Evolutionary conservation across 2,329 filamentous ascomycete genomes (phyloP).

Genomic region (Anisogramma anomala): DNA sequence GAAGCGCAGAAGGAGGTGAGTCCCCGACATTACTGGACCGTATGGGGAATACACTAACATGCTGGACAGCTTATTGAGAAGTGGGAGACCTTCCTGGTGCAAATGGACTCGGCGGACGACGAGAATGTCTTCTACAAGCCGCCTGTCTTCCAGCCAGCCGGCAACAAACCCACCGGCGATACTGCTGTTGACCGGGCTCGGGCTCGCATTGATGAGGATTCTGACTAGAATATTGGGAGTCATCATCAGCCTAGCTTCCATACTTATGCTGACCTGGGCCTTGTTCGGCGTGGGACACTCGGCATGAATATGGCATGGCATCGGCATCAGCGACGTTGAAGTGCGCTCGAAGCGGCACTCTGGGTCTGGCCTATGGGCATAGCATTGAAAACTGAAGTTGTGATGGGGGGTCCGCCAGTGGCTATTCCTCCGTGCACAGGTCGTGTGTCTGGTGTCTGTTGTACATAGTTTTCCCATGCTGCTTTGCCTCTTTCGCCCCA

Average conservation of each 20-base stretch:
- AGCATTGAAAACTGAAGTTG: too few relatives aligned
- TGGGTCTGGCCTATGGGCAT: background rate
- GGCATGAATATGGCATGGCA: slow-evolving; percentile 21
- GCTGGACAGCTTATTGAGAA: slow-evolving; percentile 56
- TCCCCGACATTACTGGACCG: slow-evolving; percentile 11
- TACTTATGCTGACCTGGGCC: slow-evolving; percentile 18
- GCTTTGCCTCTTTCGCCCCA: slow-evolving; percentile 41
- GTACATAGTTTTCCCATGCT: slow-evolving; percentile 17
- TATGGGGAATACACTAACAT: slow-evolving; percentile 12
- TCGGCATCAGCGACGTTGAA: slow-evolving; percentile 6
- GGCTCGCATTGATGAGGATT: slow-evolving; percentile 49
- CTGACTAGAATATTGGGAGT: slow-evolving; percentile 33
- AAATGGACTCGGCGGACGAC: slow-evolving; percentile 87
- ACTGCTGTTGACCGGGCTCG: slow-evolving; percentile 50
- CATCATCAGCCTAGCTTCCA: slow-evolving; percentile 14
- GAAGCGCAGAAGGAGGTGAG: slow-evolving; percentile 96
- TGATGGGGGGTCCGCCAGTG: background rate
- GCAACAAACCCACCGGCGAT: slow-evolving; percentile 38
- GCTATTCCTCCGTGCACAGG: slow-evolving; percentile 3
- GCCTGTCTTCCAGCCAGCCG: slow-evolving; percentile 40
- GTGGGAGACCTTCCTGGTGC: slow-evolving; percentile 97
- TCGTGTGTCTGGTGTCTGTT: slow-evolving; percentile 6
- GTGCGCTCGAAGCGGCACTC: background rate
- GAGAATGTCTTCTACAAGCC: slow-evolving; percentile 56
- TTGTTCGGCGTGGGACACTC: slow-evolving; percentile 6